These are phyloP conservation scores for Fraxinus greggii DNA, from an alignment of 305 asterid genomes.

Conservation along the genomic window DNA sequence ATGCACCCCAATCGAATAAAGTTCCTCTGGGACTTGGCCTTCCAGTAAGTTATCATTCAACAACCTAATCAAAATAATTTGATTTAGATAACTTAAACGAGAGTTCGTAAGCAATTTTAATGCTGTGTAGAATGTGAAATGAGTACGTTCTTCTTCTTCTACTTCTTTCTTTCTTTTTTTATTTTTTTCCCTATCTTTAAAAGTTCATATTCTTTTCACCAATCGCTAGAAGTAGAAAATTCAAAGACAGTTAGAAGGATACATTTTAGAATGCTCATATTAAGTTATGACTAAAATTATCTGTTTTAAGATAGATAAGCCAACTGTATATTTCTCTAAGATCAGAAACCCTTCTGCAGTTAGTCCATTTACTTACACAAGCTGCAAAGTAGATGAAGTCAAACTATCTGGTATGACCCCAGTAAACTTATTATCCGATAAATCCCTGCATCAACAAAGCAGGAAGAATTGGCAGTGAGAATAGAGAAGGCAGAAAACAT, in stretches of 20 bases:
- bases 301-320: neutral
- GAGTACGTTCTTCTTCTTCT: too few species aligned
- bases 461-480: neutral
- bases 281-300: neutral
- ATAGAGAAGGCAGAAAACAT: neutral
- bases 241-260: neutral
- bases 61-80: conserved; percentile 42
- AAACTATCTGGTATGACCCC: conserved; percentile 88
- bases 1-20: conserved; percentile 84
- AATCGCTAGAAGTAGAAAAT: neutral
- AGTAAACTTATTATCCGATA: conserved; percentile 69
- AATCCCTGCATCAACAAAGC: conserved; percentile 64
- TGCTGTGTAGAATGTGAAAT: neutral
- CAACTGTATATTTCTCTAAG: neutral
- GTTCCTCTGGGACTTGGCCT: conserved; percentile 81
- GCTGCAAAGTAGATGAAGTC: conserved; percentile 69
- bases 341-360: neutral
- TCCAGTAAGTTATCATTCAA: conserved; percentile 67
- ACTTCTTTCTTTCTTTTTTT: too few species aligned
- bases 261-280: neutral
- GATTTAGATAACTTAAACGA: neutral
- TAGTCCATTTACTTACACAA: conserved; percentile 58
- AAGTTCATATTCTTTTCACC: neutral
- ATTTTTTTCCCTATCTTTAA: neutral
- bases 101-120: neutral